Percentiles rank a stretch among this genome's conserved stretches.
Conservation (phyloP, 805 yeast genomes). For the Aciculoconidium aculeatum region DNA sequence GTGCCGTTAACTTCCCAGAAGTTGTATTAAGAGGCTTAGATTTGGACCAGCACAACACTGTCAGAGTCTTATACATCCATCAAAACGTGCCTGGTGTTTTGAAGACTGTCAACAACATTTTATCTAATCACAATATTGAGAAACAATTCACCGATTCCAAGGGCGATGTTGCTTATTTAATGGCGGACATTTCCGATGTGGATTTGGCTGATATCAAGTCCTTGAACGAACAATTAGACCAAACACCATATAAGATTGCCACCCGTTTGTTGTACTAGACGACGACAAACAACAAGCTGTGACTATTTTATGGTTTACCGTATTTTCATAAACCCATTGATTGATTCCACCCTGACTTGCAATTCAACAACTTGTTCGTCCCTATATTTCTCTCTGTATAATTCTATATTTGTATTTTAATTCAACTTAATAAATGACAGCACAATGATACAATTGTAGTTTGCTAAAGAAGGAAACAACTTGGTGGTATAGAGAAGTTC, state of each 20-base stretch:
- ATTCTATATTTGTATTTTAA: too few relatives aligned
- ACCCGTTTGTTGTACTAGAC: constrained; percentile 80
- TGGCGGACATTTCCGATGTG: constrained; percentile 94
- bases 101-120: constrained; percentile 92
- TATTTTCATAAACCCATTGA: too few relatives aligned
- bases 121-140: constrained; percentile 92
- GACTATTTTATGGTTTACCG: too few relatives aligned
- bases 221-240: constrained; percentile 77
- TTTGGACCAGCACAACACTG: constrained; percentile 79
- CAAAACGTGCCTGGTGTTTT: constrained; percentile 98
- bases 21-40: constrained; percentile 84
- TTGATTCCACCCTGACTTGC: too few relatives aligned
- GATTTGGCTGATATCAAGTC: constrained; percentile 74
- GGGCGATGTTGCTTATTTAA: constrained; percentile 93
- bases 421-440: too few relatives aligned
- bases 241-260: constrained; percentile 84
- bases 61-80: constrained; percentile 92
- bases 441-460: too few relatives aligned
- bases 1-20: constrained; percentile 99
- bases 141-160: constrained; percentile 97
- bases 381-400: too few relatives aligned
- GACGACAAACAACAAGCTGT: too few relatives aligned
- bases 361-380: too few relatives aligned
- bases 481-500: too few relatives aligned
- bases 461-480: too few relatives aligned